Evolutionary conservation across 306 rosid species (phyloP).

Genomic region (Inga laurina): DNA sequence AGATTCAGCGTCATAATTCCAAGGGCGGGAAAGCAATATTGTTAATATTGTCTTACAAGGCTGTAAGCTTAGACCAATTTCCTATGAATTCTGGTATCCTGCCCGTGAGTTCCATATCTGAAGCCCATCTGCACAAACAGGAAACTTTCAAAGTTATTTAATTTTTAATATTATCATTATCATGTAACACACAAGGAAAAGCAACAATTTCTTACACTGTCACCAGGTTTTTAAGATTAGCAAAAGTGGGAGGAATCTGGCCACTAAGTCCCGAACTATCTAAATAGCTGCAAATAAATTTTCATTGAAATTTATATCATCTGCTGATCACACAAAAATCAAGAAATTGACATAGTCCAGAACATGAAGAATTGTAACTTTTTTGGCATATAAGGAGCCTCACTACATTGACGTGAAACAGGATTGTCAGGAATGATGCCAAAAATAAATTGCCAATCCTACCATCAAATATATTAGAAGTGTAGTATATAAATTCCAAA

Average conservation of each 20-base stretch:
- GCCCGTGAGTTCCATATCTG: constrained; percentile 63
- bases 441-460: not conserved
- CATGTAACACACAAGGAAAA: not conserved
- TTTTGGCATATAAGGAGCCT: not conserved
- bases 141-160: constrained; percentile 1
- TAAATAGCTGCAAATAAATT: constrained; percentile 56
- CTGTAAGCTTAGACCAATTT: constrained; percentile 55
- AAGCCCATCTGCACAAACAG: constrained; percentile 64
- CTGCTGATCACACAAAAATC: not conserved
- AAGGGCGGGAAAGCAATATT: not conserved
- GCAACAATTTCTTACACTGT: constrained; percentile 54
- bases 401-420: not conserved
- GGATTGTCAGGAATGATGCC: not conserved
- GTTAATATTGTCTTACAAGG: constrained; percentile 57
- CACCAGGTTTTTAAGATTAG: constrained; percentile 43
- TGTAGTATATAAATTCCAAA: not conserved
- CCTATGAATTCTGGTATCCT: constrained; percentile 78
- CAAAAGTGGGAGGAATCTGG: constrained; percentile 73
- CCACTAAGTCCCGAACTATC: constrained; percentile 84
- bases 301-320: constrained; percentile 23
- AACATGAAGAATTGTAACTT: not conserved
- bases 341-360: not conserved
- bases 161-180: not conserved
- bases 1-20: not conserved
- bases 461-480: not conserved